These are phyloP conservation scores for Micromonas pusilla DNA, from an alignment of 139 green algal genomes.

Conservation along the genomic window DNA sequence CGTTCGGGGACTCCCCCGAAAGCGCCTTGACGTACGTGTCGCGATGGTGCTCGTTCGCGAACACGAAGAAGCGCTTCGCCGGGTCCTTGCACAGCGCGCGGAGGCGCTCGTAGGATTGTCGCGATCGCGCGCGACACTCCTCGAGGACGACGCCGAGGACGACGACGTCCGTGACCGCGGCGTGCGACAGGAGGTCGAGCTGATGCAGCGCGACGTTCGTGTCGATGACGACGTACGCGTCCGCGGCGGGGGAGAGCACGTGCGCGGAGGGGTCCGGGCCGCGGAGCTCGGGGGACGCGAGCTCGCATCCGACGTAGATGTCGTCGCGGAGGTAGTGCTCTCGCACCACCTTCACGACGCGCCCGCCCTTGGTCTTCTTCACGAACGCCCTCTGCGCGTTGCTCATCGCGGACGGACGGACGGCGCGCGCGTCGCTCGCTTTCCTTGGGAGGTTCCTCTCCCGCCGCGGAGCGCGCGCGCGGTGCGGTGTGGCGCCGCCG, in stretches of 20 bases:
- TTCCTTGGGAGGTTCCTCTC: not conserved
- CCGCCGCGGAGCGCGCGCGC: slow-evolving; percentile 29
- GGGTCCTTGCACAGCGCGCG: slow-evolving; percentile 47
- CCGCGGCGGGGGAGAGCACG: slow-evolving; percentile 55
- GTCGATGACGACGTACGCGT: slow-evolving; percentile 83
- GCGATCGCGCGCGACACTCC: slow-evolving; percentile 68
- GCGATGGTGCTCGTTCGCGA: slow-evolving; percentile 91
- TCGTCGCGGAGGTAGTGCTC: slow-evolving; percentile 93
- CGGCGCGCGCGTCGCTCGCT: not conserved
- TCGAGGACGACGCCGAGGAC: slow-evolving; percentile 42
- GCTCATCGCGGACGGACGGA: not conserved
- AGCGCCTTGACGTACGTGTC: slow-evolving; percentile 30
- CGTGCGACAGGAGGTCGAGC: slow-evolving; percentile 91
- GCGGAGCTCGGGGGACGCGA: slow-evolving; percentile 62
- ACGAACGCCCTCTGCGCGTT: slow-evolving; percentile 51
- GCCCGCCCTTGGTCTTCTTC: slow-evolving; percentile 77
- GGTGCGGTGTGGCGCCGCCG: too few species aligned
- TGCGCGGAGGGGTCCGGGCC: slow-evolving; percentile 45
- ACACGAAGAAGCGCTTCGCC: slow-evolving; percentile 84
- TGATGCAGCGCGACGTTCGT: slow-evolving; percentile 89
- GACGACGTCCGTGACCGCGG: slow-evolving; percentile 66
- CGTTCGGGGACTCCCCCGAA: slow-evolving; percentile 78
- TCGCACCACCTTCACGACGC: slow-evolving; percentile 43
- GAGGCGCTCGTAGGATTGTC: slow-evolving; percentile 65
- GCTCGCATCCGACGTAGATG: slow-evolving; percentile 57